These are phyloP conservation scores for Acacia concinna DNA, from an alignment of 331 rosid genomes.

Conservation along the genomic window DNA sequence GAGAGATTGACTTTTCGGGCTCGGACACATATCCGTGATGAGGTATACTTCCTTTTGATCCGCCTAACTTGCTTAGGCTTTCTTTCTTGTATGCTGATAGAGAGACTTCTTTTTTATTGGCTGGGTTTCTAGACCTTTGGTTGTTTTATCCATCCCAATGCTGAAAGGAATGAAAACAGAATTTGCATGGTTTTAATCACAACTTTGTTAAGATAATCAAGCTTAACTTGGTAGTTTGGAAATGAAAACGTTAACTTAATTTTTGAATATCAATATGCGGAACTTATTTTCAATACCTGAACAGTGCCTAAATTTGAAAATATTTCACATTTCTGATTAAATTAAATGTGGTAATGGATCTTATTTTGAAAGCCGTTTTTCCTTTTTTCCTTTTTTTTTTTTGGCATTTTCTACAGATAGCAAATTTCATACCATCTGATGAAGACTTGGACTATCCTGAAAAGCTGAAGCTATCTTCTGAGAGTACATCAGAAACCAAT, in stretches of 20 bases:
- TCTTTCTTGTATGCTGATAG: not conserved
- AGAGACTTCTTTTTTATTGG: conserved; percentile 5
- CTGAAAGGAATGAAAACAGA: not conserved
- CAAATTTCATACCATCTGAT: conserved; percentile 76
- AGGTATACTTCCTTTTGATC: conserved; percentile 50
- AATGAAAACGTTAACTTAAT: not conserved
- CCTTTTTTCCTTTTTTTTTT: no score
- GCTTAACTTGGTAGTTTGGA: not conserved
- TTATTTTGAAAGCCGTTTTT: not conserved
- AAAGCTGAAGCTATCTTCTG: conserved; percentile 72
- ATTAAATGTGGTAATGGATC: not conserved
- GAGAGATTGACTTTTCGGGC: conserved; percentile 98
- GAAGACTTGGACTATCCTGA: conserved; percentile 97
- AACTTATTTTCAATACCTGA: not conserved
- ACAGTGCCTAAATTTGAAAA: not conserved
- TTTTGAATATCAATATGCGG: not conserved
- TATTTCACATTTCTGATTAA: not conserved
- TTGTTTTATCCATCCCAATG: conserved; percentile 10
- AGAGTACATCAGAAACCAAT: conserved; percentile 58
- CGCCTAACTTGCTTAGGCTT: conserved; percentile 1
- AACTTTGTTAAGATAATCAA: conserved; percentile 1
- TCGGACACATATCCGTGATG: conserved; percentile 89
- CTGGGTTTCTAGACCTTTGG: conserved; percentile 9
- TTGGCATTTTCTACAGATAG: conserved; percentile 57
- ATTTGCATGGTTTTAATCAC: conserved; percentile 2